Percentiles rank a stretch among this genome's conserved stretches.
Conservation (phyloP, 306 rosid genomes). For the Sicyos edulis region DNA sequence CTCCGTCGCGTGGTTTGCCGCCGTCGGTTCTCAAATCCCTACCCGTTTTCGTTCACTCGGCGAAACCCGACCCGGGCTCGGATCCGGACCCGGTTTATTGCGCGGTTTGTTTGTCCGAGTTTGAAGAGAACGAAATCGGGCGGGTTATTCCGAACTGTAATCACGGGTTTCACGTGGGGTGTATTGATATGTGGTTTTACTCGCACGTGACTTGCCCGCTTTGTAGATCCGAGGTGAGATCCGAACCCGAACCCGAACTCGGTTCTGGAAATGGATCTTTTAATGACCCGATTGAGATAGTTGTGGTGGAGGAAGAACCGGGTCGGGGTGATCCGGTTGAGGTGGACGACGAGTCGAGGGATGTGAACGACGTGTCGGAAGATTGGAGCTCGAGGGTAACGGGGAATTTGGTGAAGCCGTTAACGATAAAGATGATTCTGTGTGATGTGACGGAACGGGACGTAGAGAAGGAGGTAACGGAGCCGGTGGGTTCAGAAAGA, state of each 20-base stretch:
- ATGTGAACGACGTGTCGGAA: no score
- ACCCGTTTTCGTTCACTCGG: constrained; percentile 46
- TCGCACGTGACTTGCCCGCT: constrained; percentile 81
- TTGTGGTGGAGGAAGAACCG: neutral
- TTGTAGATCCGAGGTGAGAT: constrained; percentile 36
- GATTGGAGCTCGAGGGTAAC: no score
- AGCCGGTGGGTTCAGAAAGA: no score
- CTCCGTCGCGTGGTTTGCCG: constrained; percentile 41
- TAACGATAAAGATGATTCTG: no score
- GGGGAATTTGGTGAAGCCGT: no score
- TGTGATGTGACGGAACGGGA: no score
- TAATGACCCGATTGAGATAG: neutral
- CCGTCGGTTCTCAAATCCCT: constrained; percentile 42
- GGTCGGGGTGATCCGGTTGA: neutral
- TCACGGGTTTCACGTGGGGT: constrained; percentile 62
- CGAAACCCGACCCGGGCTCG: constrained; percentile 10
- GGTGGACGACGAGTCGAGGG: neutral
- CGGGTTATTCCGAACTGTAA: constrained; percentile 57
- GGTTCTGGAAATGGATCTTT: no score
- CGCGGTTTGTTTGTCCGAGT: constrained; percentile 74
- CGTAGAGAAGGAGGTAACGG: no score
- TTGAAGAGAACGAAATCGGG: constrained; percentile 54
- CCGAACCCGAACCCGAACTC: neutral
- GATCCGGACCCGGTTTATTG: constrained; percentile 36
- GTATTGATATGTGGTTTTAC: constrained; percentile 84